Evolutionary conservation across 164 flowering plant species (phyloP), one percentile per base, ranked within the genome.

Genomic region (Berberis vulgaris): DNA sequence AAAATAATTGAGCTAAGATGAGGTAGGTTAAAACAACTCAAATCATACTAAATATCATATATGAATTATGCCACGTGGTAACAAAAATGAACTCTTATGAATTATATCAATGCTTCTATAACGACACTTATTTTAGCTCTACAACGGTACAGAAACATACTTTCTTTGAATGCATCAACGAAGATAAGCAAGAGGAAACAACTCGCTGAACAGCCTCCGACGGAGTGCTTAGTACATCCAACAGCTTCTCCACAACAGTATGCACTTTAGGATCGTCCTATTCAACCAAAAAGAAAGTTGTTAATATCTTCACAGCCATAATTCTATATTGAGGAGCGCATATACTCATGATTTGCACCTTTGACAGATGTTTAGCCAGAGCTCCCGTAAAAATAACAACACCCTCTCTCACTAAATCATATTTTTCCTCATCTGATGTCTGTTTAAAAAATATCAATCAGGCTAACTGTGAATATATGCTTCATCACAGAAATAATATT

Each of bases 181-280:
- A 97, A 72, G 98, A 85, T 54, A 95, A 78, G 77, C 99, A 95
- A 49, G 77, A 62, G 8, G 99, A 85, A 38, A 95, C 99, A 12
- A 97, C 99, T 55, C 96, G 83, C 61, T 95, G 99, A 67, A 95
- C 99, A 62, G 99, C 89, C 82, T 95, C 99, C 44, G 99, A 95
- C 41, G 99, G 99, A 65, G 99, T 95, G 71, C 89, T 91, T 65
- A 95, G 64, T 60, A 95, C 99, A 68, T 91, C 98, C 79, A 95
- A 76, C 76, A 95, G 76, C 79, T 89, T 95, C 76, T 91, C 99
- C 6, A 95, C 86, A 63, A 95, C 99, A 54, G 87, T 63, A 66
- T 84, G 90, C 54, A 95, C 91, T 81, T 89, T 95, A 49, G 98
- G 96, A 68, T 95, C 98, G 75, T 87, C 96, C 99, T 95, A 85